Base-by-base conservation (phyloP, 805 yeast genomes). In the Maudiozyma bulderi region DNA sequence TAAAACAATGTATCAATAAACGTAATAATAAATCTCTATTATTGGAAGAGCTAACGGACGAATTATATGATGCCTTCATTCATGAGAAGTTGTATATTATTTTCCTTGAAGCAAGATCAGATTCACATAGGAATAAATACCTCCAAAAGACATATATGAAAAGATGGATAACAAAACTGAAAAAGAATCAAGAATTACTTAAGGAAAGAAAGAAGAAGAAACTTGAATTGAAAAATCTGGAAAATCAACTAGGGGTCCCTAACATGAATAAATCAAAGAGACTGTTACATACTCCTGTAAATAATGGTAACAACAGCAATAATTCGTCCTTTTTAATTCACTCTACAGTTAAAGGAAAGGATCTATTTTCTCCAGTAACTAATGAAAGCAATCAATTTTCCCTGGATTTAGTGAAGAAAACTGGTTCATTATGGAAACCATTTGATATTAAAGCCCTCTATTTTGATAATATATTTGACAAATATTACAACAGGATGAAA, bases 11-110 rank as follows among this genome's bases (percentile, higher is more conserved):
- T 51, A 38, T 39, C 50, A 15, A 46, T 46, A 20, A 55, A 47
- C 31, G 50, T 49, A 40, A 33, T 14, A 29, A 39, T 28, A 28
- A 20, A 57, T 51, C 50, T 43, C n/a, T 33, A 5, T 15, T 52
- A 31, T 60, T 80, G 2, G 60, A 70, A 0, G 50, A 64, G 0
- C 64, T 82, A n/a, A 59, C 81, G 1, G 57, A 62, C 1, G 85
- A 80, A 40, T 60, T 86, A 1, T 83, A 69, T 52, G 58, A 63
- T 14, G 86, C 90, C 0, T 82, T 85, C 55, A 57, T 86, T 40
- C 72, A 76, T 42, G 90, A 84, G 54, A 69, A 75, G 38, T 59
- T 77, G 0, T 78, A 72, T 56, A 62, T 74, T 38, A 61, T 67
- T 3, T 63, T 70, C 0, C 57, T 74, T 40, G 74, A 74, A 31